Base-by-base conservation (phyloP, 2,329 filamentous ascomycete species). In the Talaromyces sp. region DNA sequence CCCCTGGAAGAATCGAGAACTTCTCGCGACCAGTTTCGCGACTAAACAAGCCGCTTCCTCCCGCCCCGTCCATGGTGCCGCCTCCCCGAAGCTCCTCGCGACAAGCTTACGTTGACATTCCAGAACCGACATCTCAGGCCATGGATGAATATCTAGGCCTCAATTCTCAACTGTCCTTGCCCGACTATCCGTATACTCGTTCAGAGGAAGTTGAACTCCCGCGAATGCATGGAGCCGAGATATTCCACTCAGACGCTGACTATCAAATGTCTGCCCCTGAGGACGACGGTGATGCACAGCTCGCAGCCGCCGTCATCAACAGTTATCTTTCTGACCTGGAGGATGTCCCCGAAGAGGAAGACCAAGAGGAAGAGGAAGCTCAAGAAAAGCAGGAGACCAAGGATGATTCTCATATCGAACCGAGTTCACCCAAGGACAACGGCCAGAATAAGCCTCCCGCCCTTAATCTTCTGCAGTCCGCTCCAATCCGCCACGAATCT, bases 11-110 rank as follows among this genome's bases (percentile, higher is more conserved):
- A 12, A 74, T 81, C 27, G 83, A 85, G 62, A 85, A 83, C 67
- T 85, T 85, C 68, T 85, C 82, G 30, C 79, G 81, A n/a, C 81
- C 82, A 3, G 79, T 77, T 28, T 71, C 80, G 4, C 77, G 74
- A 63, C 69, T 74, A 63, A 73, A 76, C 34, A 73, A 73, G 31
- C 71, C 75, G 34, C 50, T 60, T 18, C 74, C 70, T 40, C 68
- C 73, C 50, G 72, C 75, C 16, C 75, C 77, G 27, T 75, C 75
- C 7, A 73, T 75, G 34, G 70, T 75, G 57, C 73, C 78, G 31
- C 75, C 78, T 18, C 75, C 78, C 14, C 70, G 76, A 50, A 66
- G 68, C 4, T 78, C 74, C n/a, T 79, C 75, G 34, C 72, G 64
- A 61, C 64, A 69, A 47, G 66, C 69, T 27, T 66, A 69, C 6